These are phyloP conservation scores for Xylaria nigripes DNA, from an alignment of 495 filamentous ascomycete species.

Conservation along the genomic window DNA sequence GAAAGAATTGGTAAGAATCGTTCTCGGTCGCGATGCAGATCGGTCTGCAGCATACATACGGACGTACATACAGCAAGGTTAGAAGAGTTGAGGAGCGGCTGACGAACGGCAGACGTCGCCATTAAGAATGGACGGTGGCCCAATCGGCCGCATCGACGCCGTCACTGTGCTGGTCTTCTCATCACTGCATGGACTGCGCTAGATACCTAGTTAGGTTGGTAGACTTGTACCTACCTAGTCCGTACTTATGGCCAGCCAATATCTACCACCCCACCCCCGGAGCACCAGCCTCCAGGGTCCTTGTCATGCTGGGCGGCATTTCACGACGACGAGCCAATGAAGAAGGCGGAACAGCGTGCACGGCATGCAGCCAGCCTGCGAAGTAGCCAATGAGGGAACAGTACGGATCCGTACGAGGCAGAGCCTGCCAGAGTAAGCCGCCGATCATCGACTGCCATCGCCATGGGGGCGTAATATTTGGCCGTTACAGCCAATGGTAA, in stretches of 20 bases:
- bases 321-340: conserved; percentile 21
- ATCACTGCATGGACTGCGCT: background rate
- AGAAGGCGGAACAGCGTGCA: conserved; percentile 23
- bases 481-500: conserved; percentile 14
- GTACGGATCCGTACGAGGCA: no score
- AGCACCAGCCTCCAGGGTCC: conserved; percentile 8
- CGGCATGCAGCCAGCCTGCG: conserved; percentile 17
- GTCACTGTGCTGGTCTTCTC: background rate
- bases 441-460: conserved; percentile 11
- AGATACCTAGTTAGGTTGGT: background rate
- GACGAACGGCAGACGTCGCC: conserved; percentile 3
- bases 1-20: background rate
- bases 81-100: conserved; percentile 5
- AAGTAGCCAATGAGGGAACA: conserved; percentile 17
- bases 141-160: conserved; percentile 1
- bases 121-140: conserved; percentile 9
- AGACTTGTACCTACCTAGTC: conserved; percentile 8
- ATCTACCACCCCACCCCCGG: conserved; percentile 19
- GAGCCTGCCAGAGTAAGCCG: conserved; percentile 18
- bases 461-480: conserved; percentile 16
- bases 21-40: background rate
- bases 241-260: conserved; percentile 13
- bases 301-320: conserved; percentile 22
- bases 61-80: background rate
- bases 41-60: background rate